These are phyloP conservation scores for Viola pubescens DNA, from an alignment of 441 rosid species.

Conservation along the genomic window DNA sequence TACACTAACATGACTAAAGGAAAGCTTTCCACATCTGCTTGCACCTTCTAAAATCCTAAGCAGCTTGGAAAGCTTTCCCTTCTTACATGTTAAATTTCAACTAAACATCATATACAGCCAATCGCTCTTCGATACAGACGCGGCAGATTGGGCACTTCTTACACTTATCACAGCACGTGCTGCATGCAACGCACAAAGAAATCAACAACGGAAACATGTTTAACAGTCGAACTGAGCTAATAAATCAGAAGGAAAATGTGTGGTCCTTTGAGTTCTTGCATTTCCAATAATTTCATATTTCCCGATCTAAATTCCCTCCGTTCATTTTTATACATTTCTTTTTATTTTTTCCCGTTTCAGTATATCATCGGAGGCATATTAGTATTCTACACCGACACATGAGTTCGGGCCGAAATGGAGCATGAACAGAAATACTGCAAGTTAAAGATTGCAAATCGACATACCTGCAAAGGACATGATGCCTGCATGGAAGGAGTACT, in stretches of 20 bases:
- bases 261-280: not conserved
- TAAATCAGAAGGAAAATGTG: constrained; percentile 1
- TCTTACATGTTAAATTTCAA: constrained; percentile 13
- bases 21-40: constrained; percentile 6
- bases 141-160: constrained; percentile 86
- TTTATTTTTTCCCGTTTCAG: not conserved
- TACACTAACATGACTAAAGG: not conserved
- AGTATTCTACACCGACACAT: no score
- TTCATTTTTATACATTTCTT: not conserved
- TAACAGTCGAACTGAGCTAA: no score
- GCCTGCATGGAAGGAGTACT: constrained; percentile 87
- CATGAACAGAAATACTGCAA: not conserved
- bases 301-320: not conserved
- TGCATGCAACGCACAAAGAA: constrained; percentile 23
- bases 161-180: constrained; percentile 79
- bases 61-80: constrained; percentile 21
- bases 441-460: constrained; percentile 5
- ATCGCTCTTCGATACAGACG: constrained; percentile 52
- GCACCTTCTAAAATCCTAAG: constrained; percentile 33
- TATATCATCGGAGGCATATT: no score
- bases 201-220: constrained; percentile 5
- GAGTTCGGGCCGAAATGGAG: not conserved
- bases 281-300: not conserved
- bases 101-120: constrained; percentile 80
- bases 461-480: constrained; percentile 84